Evolutionary conservation across 441 rosid genomes (phyloP).

Genomic region (Gossypium davidsonii): DNA sequence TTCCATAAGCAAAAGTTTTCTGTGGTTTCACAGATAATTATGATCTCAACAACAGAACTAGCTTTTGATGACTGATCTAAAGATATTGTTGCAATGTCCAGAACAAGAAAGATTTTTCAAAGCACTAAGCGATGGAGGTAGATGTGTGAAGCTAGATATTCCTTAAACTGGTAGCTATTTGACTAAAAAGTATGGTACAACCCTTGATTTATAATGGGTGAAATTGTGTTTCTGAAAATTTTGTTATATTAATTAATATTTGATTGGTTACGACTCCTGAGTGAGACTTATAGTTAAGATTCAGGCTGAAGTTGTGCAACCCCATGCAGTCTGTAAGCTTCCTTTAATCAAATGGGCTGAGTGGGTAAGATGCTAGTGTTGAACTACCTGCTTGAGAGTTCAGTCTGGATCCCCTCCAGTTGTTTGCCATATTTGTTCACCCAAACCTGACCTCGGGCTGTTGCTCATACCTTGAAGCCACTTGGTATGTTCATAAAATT

Average conservation of each 20-base stretch:
- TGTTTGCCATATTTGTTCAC: not conserved
- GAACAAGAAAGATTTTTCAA: not conserved
- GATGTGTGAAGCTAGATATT: not conserved
- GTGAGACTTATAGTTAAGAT: not conserved
- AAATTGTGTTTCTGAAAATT: not conserved
- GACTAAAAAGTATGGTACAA: not conserved
- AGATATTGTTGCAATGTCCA: not conserved
- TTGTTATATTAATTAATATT: not conserved
- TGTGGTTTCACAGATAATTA: not conserved
- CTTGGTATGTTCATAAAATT: not conserved
- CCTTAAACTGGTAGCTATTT: not conserved
- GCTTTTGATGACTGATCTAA: not conserved
- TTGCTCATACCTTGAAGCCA: not conserved
- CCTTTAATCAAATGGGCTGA: not conserved
- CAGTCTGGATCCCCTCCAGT: not conserved
- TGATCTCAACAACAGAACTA: not conserved
- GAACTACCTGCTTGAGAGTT: not conserved
- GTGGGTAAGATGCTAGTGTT: conserved; percentile 7
- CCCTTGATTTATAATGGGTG: not conserved
- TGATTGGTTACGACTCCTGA: not conserved
- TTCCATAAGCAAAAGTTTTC: not conserved
- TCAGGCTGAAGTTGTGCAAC: not conserved
- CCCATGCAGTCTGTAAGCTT: not conserved
- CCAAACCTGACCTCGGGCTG: not conserved
- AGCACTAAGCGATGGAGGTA: not conserved